These are phyloP conservation scores for Penicillium crustosum DNA, from an alignment of 2,329 filamentous ascomycete genomes.

Conservation along the genomic window DNA sequence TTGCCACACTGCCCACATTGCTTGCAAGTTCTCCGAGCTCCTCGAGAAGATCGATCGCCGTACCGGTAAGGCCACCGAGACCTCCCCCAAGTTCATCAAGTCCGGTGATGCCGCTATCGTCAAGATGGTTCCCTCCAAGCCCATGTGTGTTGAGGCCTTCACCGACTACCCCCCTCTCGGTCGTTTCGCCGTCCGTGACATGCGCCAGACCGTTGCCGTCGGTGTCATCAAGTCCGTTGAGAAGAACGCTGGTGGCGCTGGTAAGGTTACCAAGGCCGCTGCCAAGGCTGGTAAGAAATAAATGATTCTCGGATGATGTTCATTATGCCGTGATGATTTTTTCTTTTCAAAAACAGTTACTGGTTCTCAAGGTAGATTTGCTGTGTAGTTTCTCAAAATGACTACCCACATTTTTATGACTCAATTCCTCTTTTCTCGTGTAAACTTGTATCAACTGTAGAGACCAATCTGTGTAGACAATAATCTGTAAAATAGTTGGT, in stretches of 20 bases:
- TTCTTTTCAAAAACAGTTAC: conserved; percentile 26
- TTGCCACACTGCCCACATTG: conserved; percentile 99
- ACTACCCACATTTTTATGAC: conserved; percentile 21
- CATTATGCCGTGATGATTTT: conserved; percentile 30
- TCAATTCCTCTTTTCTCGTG: conserved; percentile 5
- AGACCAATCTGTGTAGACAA: background rate
- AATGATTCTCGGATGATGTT: conserved; percentile 37
- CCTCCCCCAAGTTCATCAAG: conserved; percentile 99
- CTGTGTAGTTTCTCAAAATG: conserved; percentile 22
- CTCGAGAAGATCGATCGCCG: conserved; percentile 99
- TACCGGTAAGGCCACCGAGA: conserved; percentile 96
- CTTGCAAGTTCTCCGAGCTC: conserved; percentile 99
- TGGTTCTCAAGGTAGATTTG: conserved; percentile 30
- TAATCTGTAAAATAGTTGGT: background rate
- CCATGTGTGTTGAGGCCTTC: conserved; percentile 99
- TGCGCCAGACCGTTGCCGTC: conserved; percentile 54
- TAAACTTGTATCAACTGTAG: background rate
- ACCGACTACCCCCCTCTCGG: conserved; percentile 99
- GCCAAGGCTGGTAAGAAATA: conserved; percentile 73
- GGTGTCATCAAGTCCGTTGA: conserved; percentile 67
- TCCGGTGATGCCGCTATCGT: conserved; percentile 99
- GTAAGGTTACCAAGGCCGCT: conserved; percentile 65
- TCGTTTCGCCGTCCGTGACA: conserved; percentile 99
- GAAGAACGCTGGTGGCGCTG: conserved; percentile 58
- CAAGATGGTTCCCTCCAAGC: conserved; percentile 99